These are phyloP conservation scores for Quercus aquifolioides DNA, from an alignment of 306 rosid genomes.

Conservation along the genomic window DNA sequence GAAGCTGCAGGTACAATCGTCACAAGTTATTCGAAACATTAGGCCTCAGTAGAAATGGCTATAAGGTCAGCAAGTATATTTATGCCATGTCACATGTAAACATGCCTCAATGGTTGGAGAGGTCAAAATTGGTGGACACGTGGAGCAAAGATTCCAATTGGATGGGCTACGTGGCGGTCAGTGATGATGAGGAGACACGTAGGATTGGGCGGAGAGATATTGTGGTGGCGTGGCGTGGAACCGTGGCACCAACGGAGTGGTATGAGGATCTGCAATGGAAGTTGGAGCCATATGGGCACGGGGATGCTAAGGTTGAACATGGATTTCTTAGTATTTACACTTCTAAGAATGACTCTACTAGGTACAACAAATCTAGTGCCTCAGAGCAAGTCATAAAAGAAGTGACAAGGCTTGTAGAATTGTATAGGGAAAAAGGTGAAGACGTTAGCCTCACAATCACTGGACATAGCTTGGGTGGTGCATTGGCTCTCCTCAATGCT, in stretches of 20 bases:
- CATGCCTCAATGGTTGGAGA: slow-evolving; percentile 61
- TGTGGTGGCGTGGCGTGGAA: slow-evolving; percentile 65
- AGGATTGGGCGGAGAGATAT: slow-evolving; percentile 64
- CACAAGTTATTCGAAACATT: slow-evolving; percentile 37
- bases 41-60: slow-evolving; percentile 39
- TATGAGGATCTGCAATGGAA: slow-evolving; percentile 52
- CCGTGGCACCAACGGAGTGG: slow-evolving; percentile 68
- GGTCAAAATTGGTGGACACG: slow-evolving; percentile 35
- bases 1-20: slow-evolving; percentile 53
- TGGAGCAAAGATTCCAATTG: slow-evolving; percentile 79
- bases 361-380: slow-evolving; percentile 64
- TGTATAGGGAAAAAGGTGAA: slow-evolving; percentile 40
- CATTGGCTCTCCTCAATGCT: slow-evolving; percentile 57
- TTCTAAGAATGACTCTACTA: slow-evolving; percentile 43
- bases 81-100: slow-evolving; percentile 64
- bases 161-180: slow-evolving; percentile 61
- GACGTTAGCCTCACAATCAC: slow-evolving; percentile 63
- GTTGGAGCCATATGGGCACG: slow-evolving; percentile 39
- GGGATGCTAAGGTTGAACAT: slow-evolving; percentile 56
- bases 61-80: slow-evolving; percentile 43
- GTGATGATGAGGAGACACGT: slow-evolving; percentile 45
- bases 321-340: slow-evolving; percentile 59
- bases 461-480: slow-evolving; percentile 80
- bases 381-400: slow-evolving; percentile 65
- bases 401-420: slow-evolving; percentile 27